Base-by-base conservation (phyloP, 2,329 filamentous ascomycete genomes). In the Claviceps citrina region DNA sequence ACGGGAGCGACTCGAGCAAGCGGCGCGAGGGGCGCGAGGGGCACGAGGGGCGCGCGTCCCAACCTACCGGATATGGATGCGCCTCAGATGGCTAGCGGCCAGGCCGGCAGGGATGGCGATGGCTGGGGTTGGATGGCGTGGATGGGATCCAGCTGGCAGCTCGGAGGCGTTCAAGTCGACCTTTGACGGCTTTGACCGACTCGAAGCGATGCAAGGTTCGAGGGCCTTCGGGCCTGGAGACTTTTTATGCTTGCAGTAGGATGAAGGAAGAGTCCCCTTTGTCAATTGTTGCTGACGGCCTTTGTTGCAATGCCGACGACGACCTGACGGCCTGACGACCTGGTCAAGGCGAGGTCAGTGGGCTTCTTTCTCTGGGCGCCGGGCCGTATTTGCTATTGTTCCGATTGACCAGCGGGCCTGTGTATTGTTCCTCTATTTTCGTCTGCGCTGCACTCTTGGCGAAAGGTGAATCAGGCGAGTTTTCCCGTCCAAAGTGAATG, bases 41-140 rank as follows among this genome's bases (percentile, higher is more conserved):
- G 26, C n/a, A 24, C 41, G 30, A 42, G 43, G 43, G 38, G 41
- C 43, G 37, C 41, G 45, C 39, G 38, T 47, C 41, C 41, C 43
- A 41, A 44, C 39, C n/a, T 42, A 30, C 36, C 43, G 39, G 43
- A 38, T 35, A 41, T 34, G 38, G 43, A 34, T 36, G 28, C 39
- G 39, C 36, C 43, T 44, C 27, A 30, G 43, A 39, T 44, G 39
- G 47, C 39, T 44, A 44, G 47, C 44, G 44, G 45, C 40, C 47
- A 49, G 49, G 47, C 39, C 43, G 47, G 46, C 48, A 50, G 40
- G 48, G 49, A 43, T 43, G 20, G 20, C 22, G 34, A 25, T 39
- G 19, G 31, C 18, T 36, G 34, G 16, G 40, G 30, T 37, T 41
- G 34, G 20, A 25, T 13, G 32, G 32, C 20, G 26, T 20, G 31